phyloP scores from a whole-genome alignment of 306 rosid genomes.

The Trichosanthes cucumerina region DNA sequence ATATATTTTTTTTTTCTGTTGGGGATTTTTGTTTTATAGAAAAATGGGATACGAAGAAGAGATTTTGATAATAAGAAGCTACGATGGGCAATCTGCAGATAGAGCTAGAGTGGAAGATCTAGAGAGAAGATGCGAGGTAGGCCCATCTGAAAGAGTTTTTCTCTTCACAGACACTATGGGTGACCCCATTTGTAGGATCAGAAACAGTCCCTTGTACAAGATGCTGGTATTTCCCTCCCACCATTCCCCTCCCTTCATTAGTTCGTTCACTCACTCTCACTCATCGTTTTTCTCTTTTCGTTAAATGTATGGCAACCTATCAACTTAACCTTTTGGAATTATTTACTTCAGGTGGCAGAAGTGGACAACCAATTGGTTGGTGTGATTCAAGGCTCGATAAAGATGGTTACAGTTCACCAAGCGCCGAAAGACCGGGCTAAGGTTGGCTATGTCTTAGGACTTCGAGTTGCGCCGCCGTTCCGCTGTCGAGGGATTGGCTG shows the following conservation, averaged over 20 bases:
- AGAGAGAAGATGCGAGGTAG: constrained; percentile 79
- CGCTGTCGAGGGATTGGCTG: constrained; percentile 67
- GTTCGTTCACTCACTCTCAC: background rate
- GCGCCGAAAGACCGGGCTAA: constrained; percentile 48
- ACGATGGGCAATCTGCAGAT: constrained; percentile 43
- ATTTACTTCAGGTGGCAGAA: constrained; percentile 58
- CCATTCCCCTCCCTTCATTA: background rate
- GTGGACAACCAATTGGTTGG: constrained; percentile 60
- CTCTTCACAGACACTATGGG: constrained; percentile 95
- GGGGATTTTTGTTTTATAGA: background rate
- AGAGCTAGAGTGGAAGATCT: constrained; percentile 76
- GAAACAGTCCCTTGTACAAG: constrained; percentile 80
- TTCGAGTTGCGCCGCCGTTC: constrained; percentile 45
- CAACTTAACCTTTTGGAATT: background rate
- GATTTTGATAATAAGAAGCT: constrained; percentile 46
- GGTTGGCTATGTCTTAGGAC: constrained; percentile 78
- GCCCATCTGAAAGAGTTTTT: constrained; percentile 56
- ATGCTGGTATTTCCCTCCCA: constrained; percentile 56
- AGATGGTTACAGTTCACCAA: constrained; percentile 49
- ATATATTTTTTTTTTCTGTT: background rate
- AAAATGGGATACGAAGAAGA: constrained; percentile 8
- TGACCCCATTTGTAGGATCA: constrained; percentile 98
- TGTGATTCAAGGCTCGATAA: constrained; percentile 80
- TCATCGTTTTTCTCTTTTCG: background rate
- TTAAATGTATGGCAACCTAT: background rate